Evolutionary conservation across 2,329 filamentous ascomycete genomes (phyloP).

Genomic region (Penicillium sp.): DNA sequence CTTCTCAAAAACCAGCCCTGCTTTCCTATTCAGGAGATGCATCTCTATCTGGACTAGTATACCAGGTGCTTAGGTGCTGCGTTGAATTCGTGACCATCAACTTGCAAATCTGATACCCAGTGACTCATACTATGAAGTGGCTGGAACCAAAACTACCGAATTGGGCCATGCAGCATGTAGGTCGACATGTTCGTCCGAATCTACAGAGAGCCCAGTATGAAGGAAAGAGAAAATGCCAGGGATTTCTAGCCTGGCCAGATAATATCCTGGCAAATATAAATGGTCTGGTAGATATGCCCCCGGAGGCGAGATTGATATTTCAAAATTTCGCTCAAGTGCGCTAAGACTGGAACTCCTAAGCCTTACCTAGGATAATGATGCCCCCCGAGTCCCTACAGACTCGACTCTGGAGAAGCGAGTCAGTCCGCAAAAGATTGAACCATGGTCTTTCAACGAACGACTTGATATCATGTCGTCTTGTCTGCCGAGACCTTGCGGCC

Average conservation of each 20-base stretch:
- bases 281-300: background rate
- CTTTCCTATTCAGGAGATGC: background rate
- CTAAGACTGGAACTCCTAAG: background rate
- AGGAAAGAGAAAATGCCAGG: background rate
- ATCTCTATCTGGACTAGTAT: conserved; percentile 4
- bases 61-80: background rate
- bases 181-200: background rate
- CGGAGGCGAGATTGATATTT: background rate
- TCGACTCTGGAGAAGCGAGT: conserved; percentile 47
- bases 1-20: background rate
- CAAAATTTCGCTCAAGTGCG: background rate
- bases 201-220: background rate
- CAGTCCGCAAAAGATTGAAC: conserved; percentile 43
- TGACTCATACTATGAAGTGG: background rate
- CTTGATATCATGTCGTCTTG: conserved; percentile 43
- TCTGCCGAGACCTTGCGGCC: conserved; percentile 43
- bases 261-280: background rate
- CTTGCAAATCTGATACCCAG: background rate
- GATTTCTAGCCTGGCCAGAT: background rate
- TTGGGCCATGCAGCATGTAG: background rate
- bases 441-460: conserved; percentile 41
- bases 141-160: background rate
- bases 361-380: background rate
- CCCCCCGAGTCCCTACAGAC: conserved; percentile 34
- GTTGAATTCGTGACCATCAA: background rate